A percentile compares a stretch with the other conserved stretches of the same genome.
These are phyloP conservation scores for Gryganskiella cystojenkinii DNA, from an alignment of 192 early-diverging fungal genomes.

Conservation along the genomic window DNA sequence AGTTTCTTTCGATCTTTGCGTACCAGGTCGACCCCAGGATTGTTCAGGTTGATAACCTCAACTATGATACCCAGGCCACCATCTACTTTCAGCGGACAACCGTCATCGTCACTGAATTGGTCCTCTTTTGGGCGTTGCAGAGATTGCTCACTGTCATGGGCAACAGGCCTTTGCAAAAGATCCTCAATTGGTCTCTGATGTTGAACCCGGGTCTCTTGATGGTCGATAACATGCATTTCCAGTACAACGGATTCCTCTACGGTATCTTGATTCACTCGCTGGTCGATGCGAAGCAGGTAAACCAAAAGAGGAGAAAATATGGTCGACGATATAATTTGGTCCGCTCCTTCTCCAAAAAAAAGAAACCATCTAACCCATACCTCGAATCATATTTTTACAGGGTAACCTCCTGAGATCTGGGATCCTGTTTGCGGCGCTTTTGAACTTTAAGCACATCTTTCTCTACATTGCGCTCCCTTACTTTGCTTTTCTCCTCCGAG, in stretches of 20 bases:
- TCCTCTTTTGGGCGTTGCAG: conserved; percentile 76
- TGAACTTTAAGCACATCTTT: conserved; percentile 99
- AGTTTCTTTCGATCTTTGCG: conserved; percentile 71
- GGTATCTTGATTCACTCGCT: conserved; percentile 88
- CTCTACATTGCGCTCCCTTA: conserved; percentile 92
- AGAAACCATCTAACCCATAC: conserved; percentile 2
- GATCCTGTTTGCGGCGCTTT: conserved; percentile 82
- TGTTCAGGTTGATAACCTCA: conserved; percentile 74
- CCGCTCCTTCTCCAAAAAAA: conserved; percentile 4
- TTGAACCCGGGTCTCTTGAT: conserved; percentile 80
- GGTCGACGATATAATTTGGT: too few relatives aligned
- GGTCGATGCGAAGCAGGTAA: conserved; percentile 74
- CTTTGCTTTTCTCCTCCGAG: conserved; percentile 86
- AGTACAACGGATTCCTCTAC: conserved; percentile 96
- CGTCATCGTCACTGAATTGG: conserved; percentile 84
- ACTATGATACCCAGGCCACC: conserved; percentile 73
- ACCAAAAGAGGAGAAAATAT: neutral
- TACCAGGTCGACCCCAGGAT: conserved; percentile 74
- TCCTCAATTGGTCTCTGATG: conserved; percentile 69
- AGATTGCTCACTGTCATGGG: conserved; percentile 46
- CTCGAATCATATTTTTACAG: conserved; percentile 34
- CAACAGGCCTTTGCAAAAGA: conserved; percentile 45
- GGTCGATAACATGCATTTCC: conserved; percentile 96
- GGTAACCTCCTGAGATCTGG: conserved; percentile 72
- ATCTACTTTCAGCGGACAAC: conserved; percentile 86